Conservation (phyloP, 225 moss, liverwort and hornwort species). For the Anthoceros angustus region DNA sequence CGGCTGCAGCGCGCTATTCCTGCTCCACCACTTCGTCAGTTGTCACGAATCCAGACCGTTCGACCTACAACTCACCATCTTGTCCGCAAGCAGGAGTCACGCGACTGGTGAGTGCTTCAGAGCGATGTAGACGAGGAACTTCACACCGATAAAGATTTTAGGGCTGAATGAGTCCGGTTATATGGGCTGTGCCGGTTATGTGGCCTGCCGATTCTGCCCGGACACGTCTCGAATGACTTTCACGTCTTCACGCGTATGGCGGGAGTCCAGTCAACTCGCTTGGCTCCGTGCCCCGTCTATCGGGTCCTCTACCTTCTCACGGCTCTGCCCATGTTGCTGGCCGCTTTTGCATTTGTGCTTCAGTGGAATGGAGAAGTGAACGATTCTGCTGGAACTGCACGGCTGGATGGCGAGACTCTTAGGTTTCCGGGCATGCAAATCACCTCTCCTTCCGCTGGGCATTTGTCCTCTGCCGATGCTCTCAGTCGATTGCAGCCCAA, state of each 20-base stretch:
- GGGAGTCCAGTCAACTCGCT: not conserved
- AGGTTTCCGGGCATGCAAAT: not conserved
- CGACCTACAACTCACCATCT: slow-evolving; percentile 1
- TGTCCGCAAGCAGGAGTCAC: not conserved
- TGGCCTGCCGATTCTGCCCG: not conserved
- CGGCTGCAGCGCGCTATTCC: not conserved
- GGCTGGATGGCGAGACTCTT: not conserved
- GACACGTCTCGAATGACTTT: not conserved
- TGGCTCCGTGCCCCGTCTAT: not conserved
- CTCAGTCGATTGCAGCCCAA: not conserved
- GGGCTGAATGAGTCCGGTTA: not conserved
- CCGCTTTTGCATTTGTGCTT: not conserved
- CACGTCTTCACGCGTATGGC: not conserved
- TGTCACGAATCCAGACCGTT: not conserved
- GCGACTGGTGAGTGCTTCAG: not conserved
- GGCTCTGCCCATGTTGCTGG: not conserved
- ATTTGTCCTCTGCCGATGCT: not conserved
- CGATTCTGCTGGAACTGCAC: slow-evolving; percentile 1
- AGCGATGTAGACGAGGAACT: not conserved
- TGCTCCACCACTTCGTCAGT: not conserved
- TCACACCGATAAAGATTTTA: not conserved
- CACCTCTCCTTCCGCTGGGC: not conserved
- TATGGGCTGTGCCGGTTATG: not conserved
- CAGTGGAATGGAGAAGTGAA: slow-evolving; percentile 2
- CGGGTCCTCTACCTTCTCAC: not conserved